Evolutionary conservation across 2,329 filamentous ascomycete species (phyloP).

Genomic region (Calonectria crousiana): DNA sequence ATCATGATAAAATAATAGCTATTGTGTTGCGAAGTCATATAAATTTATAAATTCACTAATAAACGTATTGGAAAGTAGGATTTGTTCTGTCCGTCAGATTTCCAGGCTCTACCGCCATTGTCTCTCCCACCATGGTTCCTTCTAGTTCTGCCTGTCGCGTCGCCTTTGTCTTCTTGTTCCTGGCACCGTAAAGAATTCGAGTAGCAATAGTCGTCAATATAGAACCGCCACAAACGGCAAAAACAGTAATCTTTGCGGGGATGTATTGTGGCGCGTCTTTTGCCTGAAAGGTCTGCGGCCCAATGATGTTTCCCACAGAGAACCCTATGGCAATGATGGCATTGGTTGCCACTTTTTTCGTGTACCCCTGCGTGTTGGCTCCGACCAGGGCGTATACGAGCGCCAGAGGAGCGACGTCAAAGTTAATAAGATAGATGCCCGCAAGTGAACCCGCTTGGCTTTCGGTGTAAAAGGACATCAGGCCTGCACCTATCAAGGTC

Average conservation of each 20-base stretch:
- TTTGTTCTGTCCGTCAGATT: constrained; percentile 25
- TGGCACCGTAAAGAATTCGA: constrained; percentile 28
- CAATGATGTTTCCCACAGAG: constrained; percentile 27
- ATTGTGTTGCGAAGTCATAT: not conserved
- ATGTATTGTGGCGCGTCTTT: constrained; percentile 62
- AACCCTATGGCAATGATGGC: constrained; percentile 23
- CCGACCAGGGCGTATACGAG: constrained; percentile 64
- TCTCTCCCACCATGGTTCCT: not conserved
- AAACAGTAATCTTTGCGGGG: constrained; percentile 58
- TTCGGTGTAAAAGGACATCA: constrained; percentile 44
- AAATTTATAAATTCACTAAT: not conserved
- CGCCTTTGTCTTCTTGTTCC: constrained; percentile 20
- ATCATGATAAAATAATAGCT: not conserved
- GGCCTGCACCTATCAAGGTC: constrained; percentile 39
- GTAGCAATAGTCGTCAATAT: constrained; percentile 26
- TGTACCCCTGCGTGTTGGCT: constrained; percentile 60
- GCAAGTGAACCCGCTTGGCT: constrained; percentile 48
- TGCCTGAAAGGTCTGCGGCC: constrained; percentile 42
- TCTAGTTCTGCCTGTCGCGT: not conserved
- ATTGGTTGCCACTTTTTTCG: constrained; percentile 50
- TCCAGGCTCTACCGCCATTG: not conserved
- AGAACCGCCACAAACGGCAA: constrained; percentile 22
- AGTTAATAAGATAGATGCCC: constrained; percentile 49
- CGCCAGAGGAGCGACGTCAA: constrained; percentile 65
- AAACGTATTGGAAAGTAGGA: constrained; percentile 28